phyloP scores from a whole-genome alignment of 148 eudicot genomes.

The Rhododendron williamsianum region DNA sequence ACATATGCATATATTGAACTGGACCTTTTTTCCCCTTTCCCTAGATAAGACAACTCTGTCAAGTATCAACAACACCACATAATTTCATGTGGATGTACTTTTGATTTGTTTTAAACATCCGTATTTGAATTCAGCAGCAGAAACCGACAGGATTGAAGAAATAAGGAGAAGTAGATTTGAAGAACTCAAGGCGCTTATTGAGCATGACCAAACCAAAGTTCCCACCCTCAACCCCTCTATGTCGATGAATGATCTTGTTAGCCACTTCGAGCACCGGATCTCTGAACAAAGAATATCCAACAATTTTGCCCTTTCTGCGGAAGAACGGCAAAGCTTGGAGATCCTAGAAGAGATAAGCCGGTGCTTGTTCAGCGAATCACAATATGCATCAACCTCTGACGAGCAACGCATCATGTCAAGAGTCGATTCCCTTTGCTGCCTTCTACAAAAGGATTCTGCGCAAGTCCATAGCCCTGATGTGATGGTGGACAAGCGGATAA shows the following conservation, averaged over 20 bases:
- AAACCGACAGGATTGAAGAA: constrained; percentile 30
- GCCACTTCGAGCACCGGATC: constrained; percentile 62
- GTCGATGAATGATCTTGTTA: constrained; percentile 79
- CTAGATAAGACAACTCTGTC: neutral
- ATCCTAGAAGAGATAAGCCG: constrained; percentile 68
- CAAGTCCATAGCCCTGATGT: constrained; percentile 18
- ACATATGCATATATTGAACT: neutral
- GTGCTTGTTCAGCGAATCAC: constrained; percentile 60
- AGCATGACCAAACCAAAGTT: constrained; percentile 50
- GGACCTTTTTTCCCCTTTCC: neutral
- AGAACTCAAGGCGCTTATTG: constrained; percentile 34
- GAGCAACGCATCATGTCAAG: constrained; percentile 72
- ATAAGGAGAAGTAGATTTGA: constrained; percentile 32
- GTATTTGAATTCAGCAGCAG: constrained; percentile 22
- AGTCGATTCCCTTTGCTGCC: constrained; percentile 90
- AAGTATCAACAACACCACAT: neutral
- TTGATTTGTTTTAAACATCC: neutral
- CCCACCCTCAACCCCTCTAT: constrained; percentile 67
- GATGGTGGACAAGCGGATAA: constrained; percentile 11
- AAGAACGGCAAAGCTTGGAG: constrained; percentile 42
- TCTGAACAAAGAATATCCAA: constrained; percentile 55
- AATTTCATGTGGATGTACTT: neutral
- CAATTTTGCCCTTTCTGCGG: constrained; percentile 28
- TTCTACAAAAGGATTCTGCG: constrained; percentile 61
- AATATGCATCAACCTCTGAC: constrained; percentile 42